These are phyloP conservation scores for Paramecium sonneborni DNA, from an alignment of 73 alveolate species.

Conservation along the genomic window DNA sequence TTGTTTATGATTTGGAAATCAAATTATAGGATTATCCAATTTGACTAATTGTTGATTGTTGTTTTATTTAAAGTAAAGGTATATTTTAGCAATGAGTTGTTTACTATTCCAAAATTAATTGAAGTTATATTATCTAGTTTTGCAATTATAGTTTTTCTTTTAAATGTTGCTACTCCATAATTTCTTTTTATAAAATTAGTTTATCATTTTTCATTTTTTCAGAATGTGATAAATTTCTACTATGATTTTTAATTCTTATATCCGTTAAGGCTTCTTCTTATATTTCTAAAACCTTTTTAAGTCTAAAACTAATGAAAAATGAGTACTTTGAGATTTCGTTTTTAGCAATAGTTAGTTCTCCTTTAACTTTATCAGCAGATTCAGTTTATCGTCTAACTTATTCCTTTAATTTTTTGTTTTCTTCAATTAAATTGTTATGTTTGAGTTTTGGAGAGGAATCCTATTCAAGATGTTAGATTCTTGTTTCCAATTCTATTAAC, in stretches of 20 bases:
- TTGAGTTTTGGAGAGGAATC: neutral
- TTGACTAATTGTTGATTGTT: neutral
- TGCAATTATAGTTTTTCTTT: conserved; percentile 17
- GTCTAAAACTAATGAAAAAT: neutral
- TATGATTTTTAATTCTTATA: neutral
- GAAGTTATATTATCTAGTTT: neutral
- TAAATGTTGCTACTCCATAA: neutral
- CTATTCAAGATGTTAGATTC: conserved; percentile 3
- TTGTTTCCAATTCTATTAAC: conserved; percentile 13
- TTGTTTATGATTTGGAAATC: too few species aligned
- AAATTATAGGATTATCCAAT: neutral
- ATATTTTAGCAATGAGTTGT: neutral
- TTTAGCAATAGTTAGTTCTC: neutral
- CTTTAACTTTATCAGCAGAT: neutral
- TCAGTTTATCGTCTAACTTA: neutral
- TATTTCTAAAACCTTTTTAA: neutral
- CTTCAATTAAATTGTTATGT: neutral
- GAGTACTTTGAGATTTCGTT: conserved; percentile 29
- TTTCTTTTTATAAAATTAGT: neutral
- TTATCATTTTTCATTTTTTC: neutral
- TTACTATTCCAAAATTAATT: neutral
- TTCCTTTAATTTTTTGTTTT: neutral
- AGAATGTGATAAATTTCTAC: neutral
- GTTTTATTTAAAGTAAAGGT: neutral
- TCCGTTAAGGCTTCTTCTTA: conserved; percentile 57